phyloP scores from a whole-genome alignment of 202 grass and related monocot genomes.

The Carex arenaria region DNA sequence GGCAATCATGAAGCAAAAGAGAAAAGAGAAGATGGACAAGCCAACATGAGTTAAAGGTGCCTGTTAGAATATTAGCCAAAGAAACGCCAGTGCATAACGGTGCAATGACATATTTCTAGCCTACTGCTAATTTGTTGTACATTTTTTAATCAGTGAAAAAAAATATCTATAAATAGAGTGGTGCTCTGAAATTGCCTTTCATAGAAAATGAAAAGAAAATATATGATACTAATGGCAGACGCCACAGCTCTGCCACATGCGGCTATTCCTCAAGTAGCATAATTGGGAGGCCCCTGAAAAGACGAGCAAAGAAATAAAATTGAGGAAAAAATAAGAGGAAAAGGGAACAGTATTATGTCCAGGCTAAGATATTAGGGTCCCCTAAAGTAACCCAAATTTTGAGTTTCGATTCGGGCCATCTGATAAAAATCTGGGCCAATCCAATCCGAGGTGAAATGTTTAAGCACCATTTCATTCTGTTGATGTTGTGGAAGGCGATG shows the following conservation, averaged over 20 bases:
- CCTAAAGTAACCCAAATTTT: too few relatives aligned
- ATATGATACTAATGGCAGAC: not conserved
- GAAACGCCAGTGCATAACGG: too few relatives aligned
- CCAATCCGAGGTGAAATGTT: too few relatives aligned
- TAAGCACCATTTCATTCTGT: not conserved
- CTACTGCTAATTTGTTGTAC: not conserved
- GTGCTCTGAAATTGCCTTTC: not conserved
- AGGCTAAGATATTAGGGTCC: too few relatives aligned
- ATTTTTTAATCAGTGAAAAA: not conserved
- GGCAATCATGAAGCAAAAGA: too few relatives aligned
- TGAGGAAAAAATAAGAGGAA: not conserved
- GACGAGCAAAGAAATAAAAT: not conserved
- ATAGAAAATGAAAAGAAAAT: not conserved
- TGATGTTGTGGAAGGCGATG: constrained; percentile 17
- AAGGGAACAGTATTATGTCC: too few relatives aligned
- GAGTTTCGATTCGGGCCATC: too few relatives aligned
- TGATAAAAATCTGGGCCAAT: too few relatives aligned
- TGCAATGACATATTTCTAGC: not conserved
- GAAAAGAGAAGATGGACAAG: too few relatives aligned
- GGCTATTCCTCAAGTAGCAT: constrained; percentile 62
- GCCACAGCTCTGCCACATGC: not conserved
- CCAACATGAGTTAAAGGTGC: too few relatives aligned
- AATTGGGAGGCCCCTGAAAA: constrained; percentile 80
- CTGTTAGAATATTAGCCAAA: too few relatives aligned
- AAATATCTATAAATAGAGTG: not conserved